Evolutionary conservation across 768 basidiomycete genomes (phyloP), one percentile per base, ranked within the genome.

Genomic region (Rhizopogon roseolus): DNA sequence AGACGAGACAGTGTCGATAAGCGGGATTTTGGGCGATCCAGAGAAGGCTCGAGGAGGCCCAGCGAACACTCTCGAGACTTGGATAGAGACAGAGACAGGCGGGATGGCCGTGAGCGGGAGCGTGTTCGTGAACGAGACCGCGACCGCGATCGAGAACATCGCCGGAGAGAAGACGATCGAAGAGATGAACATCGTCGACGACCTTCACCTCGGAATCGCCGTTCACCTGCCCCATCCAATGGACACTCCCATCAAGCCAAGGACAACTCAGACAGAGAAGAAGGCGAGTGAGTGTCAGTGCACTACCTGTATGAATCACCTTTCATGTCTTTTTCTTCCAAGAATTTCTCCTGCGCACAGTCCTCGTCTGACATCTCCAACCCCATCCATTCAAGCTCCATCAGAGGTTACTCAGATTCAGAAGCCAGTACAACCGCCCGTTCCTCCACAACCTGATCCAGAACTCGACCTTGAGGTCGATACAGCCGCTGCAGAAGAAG

Each of bases 241-340:
- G 66, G 71, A 34, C 62, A 55, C 50, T 59, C 41, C 40, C 40
- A 38, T 10, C 64, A 54, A 6, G 56, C 56, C 5, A 65, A 55
- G 45, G 60, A 68, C 11, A 79, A 80, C 50, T 81, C 82, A 11
- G 90, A 91, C 60, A 86, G 71, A 66, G 90, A 93, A 74, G 93
- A 95, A 78, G 93, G 90, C 77, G 93, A 96, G 92, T 95, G 72
- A 88, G 93, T 93, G 38, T 41, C 9, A 22, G 44, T 49, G 37
- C 7, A 42, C 51, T 36, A 22, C 17, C 13, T 51, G 38, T 22
- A 52, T 10, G 28, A 25, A n/a, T 16, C 11, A 13, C 46, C 34
- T 49, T 50, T 62, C 40, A 70, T 42, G 27, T 4, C 5, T 2
- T 34, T 17, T 60, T 54, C 39, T 34, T 53, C 40, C 37, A 25